phyloP scores from a whole-genome alignment of 2,329 filamentous ascomycete species.

The Alternaria solani region DNA sequence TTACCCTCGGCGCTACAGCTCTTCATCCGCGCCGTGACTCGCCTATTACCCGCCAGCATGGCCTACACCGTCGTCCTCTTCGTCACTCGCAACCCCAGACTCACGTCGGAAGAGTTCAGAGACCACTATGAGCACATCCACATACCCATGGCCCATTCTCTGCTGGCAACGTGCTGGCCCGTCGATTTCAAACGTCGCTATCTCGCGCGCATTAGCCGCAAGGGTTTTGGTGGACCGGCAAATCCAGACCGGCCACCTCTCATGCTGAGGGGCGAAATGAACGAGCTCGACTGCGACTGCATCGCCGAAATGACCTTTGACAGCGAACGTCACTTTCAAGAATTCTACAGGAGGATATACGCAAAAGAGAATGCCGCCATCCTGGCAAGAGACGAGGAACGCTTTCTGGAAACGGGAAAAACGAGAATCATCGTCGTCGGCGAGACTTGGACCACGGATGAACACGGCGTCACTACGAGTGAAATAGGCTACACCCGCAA shows the following conservation, averaged over 20 bases:
- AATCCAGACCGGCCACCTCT: conserved; percentile 35
- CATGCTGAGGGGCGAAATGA: conserved; percentile 31
- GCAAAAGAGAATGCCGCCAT: conserved; percentile 30
- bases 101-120: conserved; percentile 38
- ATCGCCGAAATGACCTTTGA: conserved; percentile 37
- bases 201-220: conserved; percentile 34
- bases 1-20: background rate
- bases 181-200: conserved; percentile 36
- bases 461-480: conserved; percentile 17
- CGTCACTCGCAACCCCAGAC: conserved; percentile 30
- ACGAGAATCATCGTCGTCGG: conserved; percentile 38
- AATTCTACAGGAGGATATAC: conserved; percentile 38
- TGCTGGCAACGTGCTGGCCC: conserved; percentile 32
- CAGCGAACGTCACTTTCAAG: conserved; percentile 31
- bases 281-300: conserved; percentile 39
- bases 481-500: conserved; percentile 10
- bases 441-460: conserved; percentile 31
- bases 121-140: conserved; percentile 40
- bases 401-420: conserved; percentile 31
- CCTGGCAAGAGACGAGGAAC: conserved; percentile 34
- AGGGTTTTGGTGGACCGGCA: conserved; percentile 37
- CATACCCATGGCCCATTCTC: conserved; percentile 33
- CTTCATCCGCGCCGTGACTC: background rate
- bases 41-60: conserved; percentile 22
- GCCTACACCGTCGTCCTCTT: conserved; percentile 38